A percentile compares a stretch with the other conserved stretches of the same genome.
Conservation (phyloP, 1,284 basidiomycete genomes). For the Leccinum pachyderme region DNA sequence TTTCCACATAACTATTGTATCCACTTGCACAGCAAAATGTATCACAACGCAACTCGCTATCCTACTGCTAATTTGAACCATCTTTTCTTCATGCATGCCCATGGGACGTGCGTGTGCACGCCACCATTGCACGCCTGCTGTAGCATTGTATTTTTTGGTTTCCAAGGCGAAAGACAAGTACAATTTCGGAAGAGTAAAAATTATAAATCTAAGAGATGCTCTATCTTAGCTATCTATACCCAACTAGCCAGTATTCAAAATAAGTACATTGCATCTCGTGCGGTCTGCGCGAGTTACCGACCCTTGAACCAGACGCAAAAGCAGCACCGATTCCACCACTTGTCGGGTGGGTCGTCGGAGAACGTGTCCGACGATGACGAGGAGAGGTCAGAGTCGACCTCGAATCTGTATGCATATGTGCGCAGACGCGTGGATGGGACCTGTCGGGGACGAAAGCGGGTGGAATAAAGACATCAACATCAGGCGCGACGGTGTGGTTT, state of each 20-base stretch:
- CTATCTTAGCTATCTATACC: neutral
- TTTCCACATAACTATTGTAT: constrained; percentile 21
- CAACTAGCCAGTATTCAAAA: neutral
- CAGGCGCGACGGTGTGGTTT: neutral
- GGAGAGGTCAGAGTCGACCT: constrained; percentile 27
- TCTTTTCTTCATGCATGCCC: neutral
- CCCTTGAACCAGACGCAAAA: constrained; percentile 25
- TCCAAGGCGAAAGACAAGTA: too few relatives aligned
- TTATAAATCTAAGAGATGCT: neutral
- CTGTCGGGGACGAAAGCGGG: constrained; percentile 6
- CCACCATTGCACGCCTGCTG: too few relatives aligned
- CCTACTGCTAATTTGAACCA: constrained; percentile 4
- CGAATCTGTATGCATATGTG: constrained; percentile 19
- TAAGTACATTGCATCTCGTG: neutral
- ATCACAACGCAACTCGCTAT: constrained; percentile 22
- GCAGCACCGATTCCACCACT: constrained; percentile 23
- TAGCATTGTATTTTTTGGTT: too few relatives aligned
- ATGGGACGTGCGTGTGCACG: too few relatives aligned
- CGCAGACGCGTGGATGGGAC: constrained; percentile 4
- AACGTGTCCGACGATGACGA: constrained; percentile 29
- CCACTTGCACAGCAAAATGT: constrained; percentile 20
- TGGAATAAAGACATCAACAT: neutral
- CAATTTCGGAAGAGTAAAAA: neutral
- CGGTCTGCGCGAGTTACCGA: constrained; percentile 14
- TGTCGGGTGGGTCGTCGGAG: constrained; percentile 18